These are phyloP conservation scores for Micromonas pusilla DNA, from an alignment of 139 green algal species.

Conservation along the genomic window DNA sequence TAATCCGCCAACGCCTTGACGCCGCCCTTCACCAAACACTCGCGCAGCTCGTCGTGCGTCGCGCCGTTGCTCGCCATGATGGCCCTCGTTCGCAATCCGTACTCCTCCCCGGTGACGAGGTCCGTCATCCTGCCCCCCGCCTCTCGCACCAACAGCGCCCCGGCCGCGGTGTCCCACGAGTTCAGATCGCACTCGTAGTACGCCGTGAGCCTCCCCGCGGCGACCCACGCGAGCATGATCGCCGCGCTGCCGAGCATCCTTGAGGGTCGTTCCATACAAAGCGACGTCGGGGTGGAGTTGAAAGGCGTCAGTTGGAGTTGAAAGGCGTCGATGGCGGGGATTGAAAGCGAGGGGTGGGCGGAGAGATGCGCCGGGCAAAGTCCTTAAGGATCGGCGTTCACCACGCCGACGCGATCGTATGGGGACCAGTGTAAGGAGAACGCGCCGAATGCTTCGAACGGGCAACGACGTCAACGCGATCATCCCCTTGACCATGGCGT, in stretches of 20 bases:
- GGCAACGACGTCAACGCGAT: constrained; percentile 16
- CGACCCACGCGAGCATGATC: constrained; percentile 32
- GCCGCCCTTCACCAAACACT: not conserved
- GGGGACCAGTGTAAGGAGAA: too few relatives aligned
- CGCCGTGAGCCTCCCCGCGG: constrained; percentile 18
- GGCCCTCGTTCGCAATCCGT: not conserved
- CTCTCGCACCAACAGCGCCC: constrained; percentile 23
- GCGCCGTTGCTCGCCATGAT: constrained; percentile 14
- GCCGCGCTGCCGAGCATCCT: constrained; percentile 29
- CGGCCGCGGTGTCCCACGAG: constrained; percentile 25
- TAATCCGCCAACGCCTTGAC: not conserved
- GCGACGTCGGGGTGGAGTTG: too few relatives aligned
- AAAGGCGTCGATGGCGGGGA: too few relatives aligned
- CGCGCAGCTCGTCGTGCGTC: constrained; percentile 14
- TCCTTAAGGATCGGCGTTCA: too few relatives aligned
- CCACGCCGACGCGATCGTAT: too few relatives aligned
- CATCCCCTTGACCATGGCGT: constrained; percentile 6
- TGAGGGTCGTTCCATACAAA: too few relatives aligned
- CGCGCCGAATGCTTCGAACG: constrained; percentile 22
- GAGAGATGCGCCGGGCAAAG: too few relatives aligned
- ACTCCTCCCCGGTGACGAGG: constrained; percentile 6
- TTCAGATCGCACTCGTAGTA: constrained; percentile 26
- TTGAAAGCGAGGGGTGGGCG: too few relatives aligned
- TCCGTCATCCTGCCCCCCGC: constrained; percentile 16
- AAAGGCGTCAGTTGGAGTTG: too few relatives aligned